Evolutionary conservation across 2,329 filamentous ascomycete species (phyloP), one percentile per base, ranked within the genome.

Genomic region (Ophiostoma pallidulum): DNA sequence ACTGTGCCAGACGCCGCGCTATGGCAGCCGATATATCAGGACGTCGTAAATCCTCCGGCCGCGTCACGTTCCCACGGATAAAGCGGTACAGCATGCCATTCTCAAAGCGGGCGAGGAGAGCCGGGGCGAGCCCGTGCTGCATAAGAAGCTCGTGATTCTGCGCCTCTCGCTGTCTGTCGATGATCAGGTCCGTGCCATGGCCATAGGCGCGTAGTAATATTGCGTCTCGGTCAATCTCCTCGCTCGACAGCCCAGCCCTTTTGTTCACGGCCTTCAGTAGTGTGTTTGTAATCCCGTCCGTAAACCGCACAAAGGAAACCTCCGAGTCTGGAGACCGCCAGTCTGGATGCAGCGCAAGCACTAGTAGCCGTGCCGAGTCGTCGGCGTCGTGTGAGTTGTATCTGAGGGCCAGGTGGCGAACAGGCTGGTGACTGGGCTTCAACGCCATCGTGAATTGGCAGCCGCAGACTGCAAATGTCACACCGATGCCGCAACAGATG

Each of bases 281-380:
- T 42, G 90, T 97, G 68, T 98, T 98, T 56, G 92, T 98, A 68
- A 97, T 98, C 61, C 92, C 92, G 60, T 98, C 92, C 33, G 89
- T 98, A 71, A 97, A 98, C 54, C 86, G 83, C 56, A 88, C 75
- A 62, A 97, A 87, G 60, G 92, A 82, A 58, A 98, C 38, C 8
- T 35, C 20, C 13, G 47, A 53, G 22, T 44, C 48, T 3, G 36
- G 19, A 9, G 52, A 49, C 56, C 80, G 75, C 92, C 92, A 98
- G 58, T 94, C 80, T 10, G 90, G 90, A 51, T 83, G 78, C 52
- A 96, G 73, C 24, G 86, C 77, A 57, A 88, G 72, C 59, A 96
- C 82, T 54, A 98, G 78, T 54, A 77, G 77, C 52, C 86, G 73
- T 45, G 90, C 91, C 18, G 91, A 94, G 49, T 78, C 73, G 54